A percentile compares a stretch with the other conserved stretches of the same genome.
phyloP scores from a whole-genome alignment of 2,329 filamentous ascomycete species.

The Sporothrix pallida region DNA sequence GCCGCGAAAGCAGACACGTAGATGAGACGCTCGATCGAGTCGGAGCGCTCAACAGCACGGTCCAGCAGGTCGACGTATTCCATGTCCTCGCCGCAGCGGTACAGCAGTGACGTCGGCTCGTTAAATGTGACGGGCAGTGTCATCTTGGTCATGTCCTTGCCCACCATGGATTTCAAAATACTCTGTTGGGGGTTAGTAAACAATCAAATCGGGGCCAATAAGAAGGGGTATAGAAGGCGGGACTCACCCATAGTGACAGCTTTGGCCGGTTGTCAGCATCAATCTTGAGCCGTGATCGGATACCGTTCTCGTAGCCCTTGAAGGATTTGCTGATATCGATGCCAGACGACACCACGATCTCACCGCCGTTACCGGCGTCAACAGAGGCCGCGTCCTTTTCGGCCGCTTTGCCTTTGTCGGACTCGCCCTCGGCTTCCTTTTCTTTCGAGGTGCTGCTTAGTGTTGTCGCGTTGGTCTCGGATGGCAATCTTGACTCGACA shows the following conservation, averaged over 20 bases:
- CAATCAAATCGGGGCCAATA: neutral
- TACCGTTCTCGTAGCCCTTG: constrained; percentile 87
- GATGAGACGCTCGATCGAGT: constrained; percentile 89
- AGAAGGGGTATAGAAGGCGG: neutral
- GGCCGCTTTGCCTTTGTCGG: constrained; percentile 42
- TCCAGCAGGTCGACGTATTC: constrained; percentile 95
- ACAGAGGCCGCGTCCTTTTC: neutral
- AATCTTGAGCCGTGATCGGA: constrained; percentile 80
- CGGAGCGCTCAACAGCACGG: constrained; percentile 79
- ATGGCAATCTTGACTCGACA: constrained; percentile 67
- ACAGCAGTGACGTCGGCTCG: constrained; percentile 92
- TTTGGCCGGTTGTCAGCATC: constrained; percentile 92
- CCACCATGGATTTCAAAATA: constrained; percentile 99
- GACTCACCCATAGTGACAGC: constrained; percentile 89
- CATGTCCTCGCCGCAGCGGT: constrained; percentile 96
- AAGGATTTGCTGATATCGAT: constrained; percentile 78
- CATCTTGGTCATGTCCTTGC: constrained; percentile 99
- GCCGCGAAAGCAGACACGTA: constrained; percentile 96
- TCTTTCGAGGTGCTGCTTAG: constrained; percentile 1
- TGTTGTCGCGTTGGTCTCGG: constrained; percentile 42
- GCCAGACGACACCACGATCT: constrained; percentile 53
- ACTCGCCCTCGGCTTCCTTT: constrained; percentile 38
- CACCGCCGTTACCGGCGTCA: neutral
- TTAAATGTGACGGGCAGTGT: constrained; percentile 98
- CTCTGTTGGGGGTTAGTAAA: constrained; percentile 58